These are phyloP conservation scores for Pleurotus tuoliensis DNA, from an alignment of 768 basidiomycete species.

Conservation along the genomic window DNA sequence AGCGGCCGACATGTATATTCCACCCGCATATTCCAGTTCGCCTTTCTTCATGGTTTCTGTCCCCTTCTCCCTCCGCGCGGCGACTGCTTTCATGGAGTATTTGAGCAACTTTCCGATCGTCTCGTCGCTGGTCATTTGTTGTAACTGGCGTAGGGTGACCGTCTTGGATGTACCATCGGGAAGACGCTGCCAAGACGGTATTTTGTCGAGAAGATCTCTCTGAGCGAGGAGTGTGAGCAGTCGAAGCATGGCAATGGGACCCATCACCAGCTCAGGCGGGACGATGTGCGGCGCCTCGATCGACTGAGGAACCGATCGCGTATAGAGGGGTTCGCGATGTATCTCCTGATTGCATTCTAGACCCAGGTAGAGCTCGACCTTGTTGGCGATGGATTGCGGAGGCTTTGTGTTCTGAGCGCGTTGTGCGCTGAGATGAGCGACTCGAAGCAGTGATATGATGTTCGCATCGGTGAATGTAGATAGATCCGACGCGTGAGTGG, in stretches of 20 bases:
- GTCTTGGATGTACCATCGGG: constrained; percentile 18
- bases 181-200: constrained; percentile 15
- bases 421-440: constrained; percentile 18
- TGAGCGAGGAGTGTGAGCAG: constrained; percentile 25
- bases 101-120: constrained; percentile 19
- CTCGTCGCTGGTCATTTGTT: constrained; percentile 21
- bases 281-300: constrained; percentile 17
- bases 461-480: constrained; percentile 19
- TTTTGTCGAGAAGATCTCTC: constrained; percentile 18
- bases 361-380: constrained; percentile 6
- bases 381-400: not conserved
- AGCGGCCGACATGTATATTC: constrained; percentile 23
- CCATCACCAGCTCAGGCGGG: constrained; percentile 19
- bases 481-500: constrained; percentile 14
- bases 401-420: constrained; percentile 9
- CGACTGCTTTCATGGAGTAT: constrained; percentile 17
- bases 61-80: constrained; percentile 17
- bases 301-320: constrained; percentile 10
- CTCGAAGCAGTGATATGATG: constrained; percentile 21
- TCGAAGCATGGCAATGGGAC: constrained; percentile 22
- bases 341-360: constrained; percentile 16
- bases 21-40: constrained; percentile 16
- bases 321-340: constrained; percentile 18
- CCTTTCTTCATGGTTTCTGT: constrained; percentile 14
- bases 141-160: constrained; percentile 17